Conservation (phyloP, 352 stramenopile genomes). For the Phytophthora pluvialis region DNA sequence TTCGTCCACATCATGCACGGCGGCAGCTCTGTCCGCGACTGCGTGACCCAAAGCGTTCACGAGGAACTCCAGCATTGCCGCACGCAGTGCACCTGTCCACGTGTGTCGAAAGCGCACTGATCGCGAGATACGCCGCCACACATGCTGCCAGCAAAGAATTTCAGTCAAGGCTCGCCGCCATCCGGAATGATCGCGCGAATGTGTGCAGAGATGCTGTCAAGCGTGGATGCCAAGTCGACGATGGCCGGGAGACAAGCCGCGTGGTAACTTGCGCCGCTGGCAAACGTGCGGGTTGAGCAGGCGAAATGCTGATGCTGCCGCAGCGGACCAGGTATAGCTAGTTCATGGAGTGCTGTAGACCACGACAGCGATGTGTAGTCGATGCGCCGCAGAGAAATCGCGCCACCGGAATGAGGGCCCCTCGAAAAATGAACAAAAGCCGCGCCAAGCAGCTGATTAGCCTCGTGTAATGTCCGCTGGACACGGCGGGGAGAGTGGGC, state of each 20-base stretch:
- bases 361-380: background rate
- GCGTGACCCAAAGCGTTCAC: background rate
- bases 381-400: background rate
- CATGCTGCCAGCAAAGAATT: background rate
- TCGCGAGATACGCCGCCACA: background rate
- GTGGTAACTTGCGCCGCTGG: too few species aligned
- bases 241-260: background rate
- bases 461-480: background rate
- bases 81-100: background rate
- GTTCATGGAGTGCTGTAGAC: background rate
- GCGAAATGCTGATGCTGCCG: background rate
- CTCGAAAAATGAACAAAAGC: background rate
- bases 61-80: background rate
- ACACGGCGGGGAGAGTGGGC: background rate
- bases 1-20: background rate
- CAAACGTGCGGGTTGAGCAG: too few species aligned
- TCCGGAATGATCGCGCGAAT: background rate
- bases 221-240: background rate
- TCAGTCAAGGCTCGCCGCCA: background rate
- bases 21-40: too few species aligned
- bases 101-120: background rate
- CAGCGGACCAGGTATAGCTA: background rate
- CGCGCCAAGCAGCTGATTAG: background rate
- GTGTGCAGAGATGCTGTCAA: background rate
- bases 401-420: slow-evolving; percentile 1